Base-by-base conservation (phyloP, 2,329 filamentous ascomycete species). In the Trichophyton verrucosum region DNA sequence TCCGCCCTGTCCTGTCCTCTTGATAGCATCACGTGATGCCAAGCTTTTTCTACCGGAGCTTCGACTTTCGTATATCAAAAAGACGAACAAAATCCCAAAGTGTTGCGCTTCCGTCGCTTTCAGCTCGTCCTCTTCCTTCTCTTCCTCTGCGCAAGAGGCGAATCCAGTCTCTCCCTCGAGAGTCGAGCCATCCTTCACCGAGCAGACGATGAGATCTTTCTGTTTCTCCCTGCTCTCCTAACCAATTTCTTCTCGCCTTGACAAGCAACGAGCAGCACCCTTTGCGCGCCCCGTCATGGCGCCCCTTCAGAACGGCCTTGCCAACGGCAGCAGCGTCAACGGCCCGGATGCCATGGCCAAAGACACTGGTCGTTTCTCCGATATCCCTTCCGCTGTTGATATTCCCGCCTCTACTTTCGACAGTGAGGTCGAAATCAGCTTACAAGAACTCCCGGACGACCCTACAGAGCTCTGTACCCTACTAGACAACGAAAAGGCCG, bases 401-500 rank as follows among this genome's bases (percentile, higher is more conserved):
- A 85, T 86, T 68, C 83, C 83, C 60, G 81, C 86, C 61, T 80
- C 79, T 60, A 83, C 78, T 62, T 76, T 77, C 60, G 83, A 85
- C 67, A 82, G 80, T 64, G 82, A 85, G 67, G 94, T 99, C 73
- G 94, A 97, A 77, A 89, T 99, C 69, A 89, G 95, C 71, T 84
- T 97, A 60, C 87, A 91, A 71, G 89, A 92, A 65, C 85, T 96
- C 44, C 84, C 91, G 63, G 94, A 97, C 72, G 94, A 97, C 71
- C 89, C 90, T 20, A 96, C 89, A 55, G 94, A 99, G 77, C 82
- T 99, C 3, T 99, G 94, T 74, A 94, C 89, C 33, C 82, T 99
- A 58, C 85, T 99, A 65, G 92, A 99, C 76, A 95, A 94, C 70
- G 95, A 99, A 74, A 86, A 87, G 69, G 91, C 91, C 15, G 87